Conservation (phyloP, 2,329 filamentous ascomycete genomes). For the Pseudocercospora crystallina region DNA sequence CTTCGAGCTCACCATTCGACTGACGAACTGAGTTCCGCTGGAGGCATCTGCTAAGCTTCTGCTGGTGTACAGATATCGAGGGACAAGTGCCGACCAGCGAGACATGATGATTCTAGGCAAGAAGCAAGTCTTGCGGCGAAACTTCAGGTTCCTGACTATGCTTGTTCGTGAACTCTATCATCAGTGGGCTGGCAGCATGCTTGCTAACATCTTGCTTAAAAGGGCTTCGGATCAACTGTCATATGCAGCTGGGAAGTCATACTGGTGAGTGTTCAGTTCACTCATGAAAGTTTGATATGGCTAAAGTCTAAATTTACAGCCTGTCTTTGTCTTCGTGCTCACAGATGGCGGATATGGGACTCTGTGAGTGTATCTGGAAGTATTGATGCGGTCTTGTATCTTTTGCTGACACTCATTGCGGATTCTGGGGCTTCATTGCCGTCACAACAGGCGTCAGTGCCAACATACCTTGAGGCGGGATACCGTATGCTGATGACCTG, state of each 20-base stretch:
- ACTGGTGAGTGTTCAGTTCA: constrained; percentile 11
- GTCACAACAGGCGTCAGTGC: background rate
- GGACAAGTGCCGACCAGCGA: constrained; percentile 20
- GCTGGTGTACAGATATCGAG: constrained; percentile 23
- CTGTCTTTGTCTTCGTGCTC: constrained; percentile 30
- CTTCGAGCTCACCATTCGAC: too few species aligned
- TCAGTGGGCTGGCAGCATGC: constrained; percentile 15
- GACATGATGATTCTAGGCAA: constrained; percentile 26
- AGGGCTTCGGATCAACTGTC: constrained; percentile 31
- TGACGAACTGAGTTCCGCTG: too few species aligned
- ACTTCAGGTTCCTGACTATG: constrained; percentile 10
- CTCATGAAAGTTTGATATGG: too few species aligned
- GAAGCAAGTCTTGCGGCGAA: constrained; percentile 14
- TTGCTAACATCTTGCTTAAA: constrained; percentile 17
- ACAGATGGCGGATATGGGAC: constrained; percentile 24
- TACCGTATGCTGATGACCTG: too few species aligned
- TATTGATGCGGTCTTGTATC: constrained; percentile 16
- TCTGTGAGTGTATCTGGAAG: constrained; percentile 24
- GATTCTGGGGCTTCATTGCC: constrained; percentile 13
- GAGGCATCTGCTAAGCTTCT: too few species aligned
- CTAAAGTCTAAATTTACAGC: background rate
- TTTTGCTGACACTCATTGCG: constrained; percentile 22
- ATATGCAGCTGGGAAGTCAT: constrained; percentile 33
- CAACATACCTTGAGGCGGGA: too few species aligned
- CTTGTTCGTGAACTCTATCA: background rate